These are phyloP conservation scores for Diaporthe helianthi DNA, from an alignment of 2,329 filamentous ascomycete genomes.

Conservation along the genomic window DNA sequence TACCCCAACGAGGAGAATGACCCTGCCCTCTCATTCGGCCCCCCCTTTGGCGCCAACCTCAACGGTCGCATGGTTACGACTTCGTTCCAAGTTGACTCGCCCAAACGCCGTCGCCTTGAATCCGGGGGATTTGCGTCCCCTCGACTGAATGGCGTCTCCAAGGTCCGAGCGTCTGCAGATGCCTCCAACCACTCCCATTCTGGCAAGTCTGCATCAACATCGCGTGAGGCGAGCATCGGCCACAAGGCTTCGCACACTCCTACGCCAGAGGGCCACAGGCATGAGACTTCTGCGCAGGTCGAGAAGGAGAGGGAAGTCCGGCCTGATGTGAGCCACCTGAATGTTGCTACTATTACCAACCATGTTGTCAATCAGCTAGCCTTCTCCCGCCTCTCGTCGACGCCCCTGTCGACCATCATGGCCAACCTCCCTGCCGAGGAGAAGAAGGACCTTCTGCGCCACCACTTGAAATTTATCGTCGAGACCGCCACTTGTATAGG, in stretches of 20 bases:
- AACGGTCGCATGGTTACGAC: slow-evolving; percentile 73
- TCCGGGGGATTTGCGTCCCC: slow-evolving; percentile 26
- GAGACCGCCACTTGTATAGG: slow-evolving; percentile 81
- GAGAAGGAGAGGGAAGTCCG: slow-evolving; percentile 49
- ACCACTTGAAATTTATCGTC: slow-evolving; percentile 74
- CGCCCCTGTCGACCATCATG: slow-evolving; percentile 87
- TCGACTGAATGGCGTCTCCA: slow-evolving; percentile 32
- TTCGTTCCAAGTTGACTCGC: slow-evolving; percentile 77
- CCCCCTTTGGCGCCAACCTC: slow-evolving; percentile 85
- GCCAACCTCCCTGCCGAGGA: slow-evolving; percentile 78
- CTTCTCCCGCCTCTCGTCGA: slow-evolving; percentile 90
- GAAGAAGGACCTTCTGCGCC: slow-evolving; percentile 64
- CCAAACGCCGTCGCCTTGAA: slow-evolving; percentile 48
- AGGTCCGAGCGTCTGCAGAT: slow-evolving; percentile 37
- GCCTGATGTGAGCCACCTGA: slow-evolving; percentile 42
- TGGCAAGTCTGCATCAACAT: slow-evolving; percentile 40
- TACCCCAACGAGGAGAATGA: slow-evolving; percentile 94
- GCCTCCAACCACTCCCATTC: slow-evolving; percentile 39
- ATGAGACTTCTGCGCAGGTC: slow-evolving; percentile 29
- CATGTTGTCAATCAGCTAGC: slow-evolving; percentile 96
- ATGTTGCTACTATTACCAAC: slow-evolving; percentile 68
- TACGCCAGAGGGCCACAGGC: slow-evolving; percentile 21
- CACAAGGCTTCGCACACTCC: slow-evolving; percentile 29
- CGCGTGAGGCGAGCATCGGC: slow-evolving; percentile 17
- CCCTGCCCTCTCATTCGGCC: slow-evolving; percentile 89